phyloP scores from a whole-genome alignment of 176 grass and related monocot species.

The Typha latifolia region DNA sequence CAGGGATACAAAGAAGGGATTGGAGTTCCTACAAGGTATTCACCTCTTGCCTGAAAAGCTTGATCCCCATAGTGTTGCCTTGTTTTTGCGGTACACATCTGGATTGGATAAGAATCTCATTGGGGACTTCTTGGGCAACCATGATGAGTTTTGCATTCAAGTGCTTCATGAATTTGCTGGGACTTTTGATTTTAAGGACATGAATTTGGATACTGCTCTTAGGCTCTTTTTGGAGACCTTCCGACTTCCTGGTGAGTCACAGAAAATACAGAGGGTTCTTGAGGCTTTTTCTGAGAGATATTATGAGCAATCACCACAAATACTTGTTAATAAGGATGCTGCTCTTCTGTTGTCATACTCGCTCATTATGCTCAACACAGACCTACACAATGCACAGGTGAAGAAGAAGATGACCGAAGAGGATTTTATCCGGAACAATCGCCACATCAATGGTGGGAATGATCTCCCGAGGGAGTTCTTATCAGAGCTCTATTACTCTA shows the following conservation, averaged over 20 bases:
- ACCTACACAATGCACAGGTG: constrained; percentile 91
- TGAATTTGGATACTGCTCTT: constrained; percentile 88
- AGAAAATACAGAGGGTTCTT: constrained; percentile 95
- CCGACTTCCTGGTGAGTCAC: constrained; percentile 88
- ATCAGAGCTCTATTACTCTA: constrained; percentile 72
- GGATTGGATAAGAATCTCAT: constrained; percentile 91
- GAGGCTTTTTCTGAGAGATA: constrained; percentile 96
- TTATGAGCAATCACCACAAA: constrained; percentile 83
- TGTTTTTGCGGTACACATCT: constrained; percentile 79
- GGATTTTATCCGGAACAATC: constrained; percentile 95
- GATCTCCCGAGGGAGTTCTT: constrained; percentile 88
- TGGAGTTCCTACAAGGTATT: constrained; percentile 80
- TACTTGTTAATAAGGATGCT: constrained; percentile 82
- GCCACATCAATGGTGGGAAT: constrained; percentile 77
- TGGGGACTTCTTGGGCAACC: constrained; percentile 87
- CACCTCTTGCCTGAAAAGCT: constrained; percentile 94
- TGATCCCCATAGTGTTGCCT: constrained; percentile 67
- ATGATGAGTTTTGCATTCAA: constrained; percentile 81
- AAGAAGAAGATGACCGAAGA: constrained; percentile 99
- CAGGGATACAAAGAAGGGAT: constrained; percentile 81
- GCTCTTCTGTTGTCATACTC: constrained; percentile 89
- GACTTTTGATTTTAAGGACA: constrained; percentile 91
- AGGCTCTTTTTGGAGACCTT: constrained; percentile 98
- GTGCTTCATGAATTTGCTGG: constrained; percentile 87
- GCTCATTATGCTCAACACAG: constrained; percentile 94